phyloP scores from a whole-genome alignment of 441 rosid species.

The Adansonia grandidieri region DNA sequence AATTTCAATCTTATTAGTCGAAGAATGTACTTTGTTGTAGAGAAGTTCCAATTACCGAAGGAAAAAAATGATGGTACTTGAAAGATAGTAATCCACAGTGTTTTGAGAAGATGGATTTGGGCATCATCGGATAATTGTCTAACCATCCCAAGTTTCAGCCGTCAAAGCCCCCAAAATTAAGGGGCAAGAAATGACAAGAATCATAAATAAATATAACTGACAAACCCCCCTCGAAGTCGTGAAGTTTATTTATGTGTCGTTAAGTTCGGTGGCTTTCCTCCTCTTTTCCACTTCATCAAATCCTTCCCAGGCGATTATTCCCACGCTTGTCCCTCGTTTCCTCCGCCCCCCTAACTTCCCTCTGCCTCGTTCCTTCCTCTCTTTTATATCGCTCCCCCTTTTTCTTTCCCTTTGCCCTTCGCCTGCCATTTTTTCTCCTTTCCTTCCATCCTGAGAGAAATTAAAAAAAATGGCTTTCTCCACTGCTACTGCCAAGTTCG shows the following conservation, averaged over 20 bases:
- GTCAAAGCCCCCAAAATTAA: not conserved
- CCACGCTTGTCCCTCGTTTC: constrained; percentile 26
- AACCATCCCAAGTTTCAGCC: too few species aligned
- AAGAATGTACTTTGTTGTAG: too few species aligned
- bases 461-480: constrained; percentile 50
- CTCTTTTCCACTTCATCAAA: not conserved
- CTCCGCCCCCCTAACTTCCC: constrained; percentile 20
- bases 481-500: constrained; percentile 46
- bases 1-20: too few species aligned
- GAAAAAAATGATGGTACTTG: too few species aligned
- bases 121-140: too few species aligned
- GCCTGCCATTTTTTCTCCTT: constrained; percentile 33
- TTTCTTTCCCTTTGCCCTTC: constrained; percentile 27
- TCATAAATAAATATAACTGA: constrained; percentile 28
- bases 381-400: constrained; percentile 25
- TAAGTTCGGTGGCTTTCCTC: constrained; percentile 25
- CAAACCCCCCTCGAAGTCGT: not conserved
- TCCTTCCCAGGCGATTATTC: constrained; percentile 19
- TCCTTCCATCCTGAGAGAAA: not conserved
- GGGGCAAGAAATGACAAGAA: not conserved
- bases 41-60: too few species aligned
- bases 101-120: too few species aligned
- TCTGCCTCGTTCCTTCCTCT: not conserved
- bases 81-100: too few species aligned
- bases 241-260: constrained; percentile 11